Percentiles rank a stretch among this genome's conserved stretches.
Conservation (phyloP, 2,329 filamentous ascomycete genomes). For the Pestalotiopsis fici region DNA sequence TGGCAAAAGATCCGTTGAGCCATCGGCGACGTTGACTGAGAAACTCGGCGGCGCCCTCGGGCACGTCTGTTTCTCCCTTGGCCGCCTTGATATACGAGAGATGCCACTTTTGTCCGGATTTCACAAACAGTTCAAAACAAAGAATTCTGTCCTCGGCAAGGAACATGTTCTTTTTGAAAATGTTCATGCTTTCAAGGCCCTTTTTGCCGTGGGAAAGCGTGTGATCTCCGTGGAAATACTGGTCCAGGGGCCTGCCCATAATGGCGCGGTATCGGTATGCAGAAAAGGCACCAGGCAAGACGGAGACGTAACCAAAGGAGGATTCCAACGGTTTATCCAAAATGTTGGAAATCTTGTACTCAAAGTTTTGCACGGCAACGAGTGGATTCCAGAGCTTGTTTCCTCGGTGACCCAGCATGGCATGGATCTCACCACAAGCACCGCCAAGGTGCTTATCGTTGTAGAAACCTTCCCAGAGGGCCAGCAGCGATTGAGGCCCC, state of each 20-base stretch:
- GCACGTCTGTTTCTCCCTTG: constrained; percentile 98
- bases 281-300: constrained; percentile 98
- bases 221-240: constrained; percentile 99
- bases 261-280: constrained; percentile 97
- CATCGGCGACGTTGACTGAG: constrained; percentile 97
- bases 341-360: constrained; percentile 99
- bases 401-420: constrained; percentile 90
- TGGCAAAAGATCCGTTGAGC: constrained; percentile 98
- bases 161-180: constrained; percentile 99
- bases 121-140: constrained; percentile 97
- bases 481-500: constrained; percentile 83
- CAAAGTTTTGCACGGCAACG: constrained; percentile 96
- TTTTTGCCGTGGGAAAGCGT: constrained; percentile 97
- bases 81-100: constrained; percentile 97
- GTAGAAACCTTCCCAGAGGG: constrained; percentile 98
- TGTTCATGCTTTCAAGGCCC: constrained; percentile 99
- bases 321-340: constrained; percentile 96
- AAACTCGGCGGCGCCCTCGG: constrained; percentile 94
- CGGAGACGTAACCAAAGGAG: constrained; percentile 96
- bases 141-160: constrained; percentile 99
- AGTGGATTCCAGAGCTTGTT: constrained; percentile 92
- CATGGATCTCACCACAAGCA: constrained; percentile 98
- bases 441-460: constrained; percentile 99
- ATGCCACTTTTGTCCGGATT: constrained; percentile 99
- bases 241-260: constrained; percentile 94